Evolutionary conservation across 768 basidiomycete genomes (phyloP).

Genomic region (Hydnum rufescens): DNA sequence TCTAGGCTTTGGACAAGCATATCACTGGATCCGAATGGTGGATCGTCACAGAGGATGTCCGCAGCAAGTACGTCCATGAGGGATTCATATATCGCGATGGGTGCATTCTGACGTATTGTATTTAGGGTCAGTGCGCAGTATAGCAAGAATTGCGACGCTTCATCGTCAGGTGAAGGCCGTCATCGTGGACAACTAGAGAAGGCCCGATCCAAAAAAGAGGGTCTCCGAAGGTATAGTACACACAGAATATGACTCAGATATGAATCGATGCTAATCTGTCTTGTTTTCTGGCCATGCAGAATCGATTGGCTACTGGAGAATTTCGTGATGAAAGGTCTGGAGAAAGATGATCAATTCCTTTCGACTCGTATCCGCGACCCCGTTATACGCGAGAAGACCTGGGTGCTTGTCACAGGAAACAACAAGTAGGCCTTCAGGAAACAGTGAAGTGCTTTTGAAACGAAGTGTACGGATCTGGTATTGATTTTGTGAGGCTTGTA

Average conservation of each 20-base stretch:
- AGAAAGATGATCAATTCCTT: constrained; percentile 1
- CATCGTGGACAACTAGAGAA: not conserved
- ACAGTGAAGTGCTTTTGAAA: too few species aligned
- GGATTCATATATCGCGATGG: not conserved
- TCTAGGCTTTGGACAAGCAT: not conserved
- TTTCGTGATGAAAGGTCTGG: not conserved
- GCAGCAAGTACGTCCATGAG: not conserved
- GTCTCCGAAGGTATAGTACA: not conserved
- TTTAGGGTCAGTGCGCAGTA: not conserved
- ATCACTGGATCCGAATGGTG: constrained; percentile 2
- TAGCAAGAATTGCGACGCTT: not conserved
- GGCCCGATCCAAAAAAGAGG: not conserved
- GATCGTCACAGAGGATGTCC: not conserved
- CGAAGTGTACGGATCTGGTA: too few species aligned
- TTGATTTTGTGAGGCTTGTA: too few species aligned
- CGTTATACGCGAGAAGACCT: not conserved
- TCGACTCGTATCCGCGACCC: not conserved
- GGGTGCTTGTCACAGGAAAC: too few species aligned
- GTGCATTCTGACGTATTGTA: not conserved
- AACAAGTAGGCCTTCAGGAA: too few species aligned
- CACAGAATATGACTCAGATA: not conserved
- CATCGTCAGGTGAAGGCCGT: not conserved
- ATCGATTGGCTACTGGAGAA: constrained; percentile 1
- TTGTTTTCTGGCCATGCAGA: not conserved
- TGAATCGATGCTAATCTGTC: not conserved